phyloP scores from a whole-genome alignment of 2,329 filamentous ascomycete species.

The Colletotrichum tropicale region DNA sequence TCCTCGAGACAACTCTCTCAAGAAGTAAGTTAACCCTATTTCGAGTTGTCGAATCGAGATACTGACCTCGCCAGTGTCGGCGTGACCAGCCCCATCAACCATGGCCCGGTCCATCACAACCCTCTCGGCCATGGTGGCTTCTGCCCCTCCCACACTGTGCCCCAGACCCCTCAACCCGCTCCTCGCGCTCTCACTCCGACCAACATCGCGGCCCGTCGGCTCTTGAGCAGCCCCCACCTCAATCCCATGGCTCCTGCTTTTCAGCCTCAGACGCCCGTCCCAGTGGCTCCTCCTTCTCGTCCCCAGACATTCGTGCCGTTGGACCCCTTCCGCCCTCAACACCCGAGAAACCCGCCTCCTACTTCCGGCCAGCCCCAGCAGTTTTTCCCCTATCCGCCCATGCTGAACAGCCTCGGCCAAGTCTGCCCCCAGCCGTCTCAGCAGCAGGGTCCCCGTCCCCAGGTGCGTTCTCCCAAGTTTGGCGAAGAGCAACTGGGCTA shows the following conservation, averaged over 20 bases:
- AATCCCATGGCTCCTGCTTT: not conserved
- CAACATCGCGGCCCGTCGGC: not conserved
- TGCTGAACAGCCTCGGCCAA: not conserved
- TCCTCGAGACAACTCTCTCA: not conserved
- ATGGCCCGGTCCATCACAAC: not conserved
- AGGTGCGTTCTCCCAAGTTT: not conserved
- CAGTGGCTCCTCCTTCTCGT: too few relatives aligned
- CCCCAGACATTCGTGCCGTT: not conserved
- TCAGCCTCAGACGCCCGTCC: not conserved
- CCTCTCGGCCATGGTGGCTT: not conserved
- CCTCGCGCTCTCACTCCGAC: not conserved
- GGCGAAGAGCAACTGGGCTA: not conserved
- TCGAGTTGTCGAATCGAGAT: accelerated
- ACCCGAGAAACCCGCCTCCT: not conserved
- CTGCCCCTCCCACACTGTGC: not conserved
- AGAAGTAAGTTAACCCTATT: accelerated
- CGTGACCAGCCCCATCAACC: not conserved
- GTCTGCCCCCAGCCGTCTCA: not conserved
- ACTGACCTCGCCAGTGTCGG: not conserved
- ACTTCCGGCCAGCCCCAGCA: accelerated
- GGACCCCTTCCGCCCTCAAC: not conserved
- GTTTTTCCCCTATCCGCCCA: not conserved
- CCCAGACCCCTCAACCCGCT: not conserved
- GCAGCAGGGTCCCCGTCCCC: accelerated
- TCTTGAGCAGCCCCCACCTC: not conserved